phyloP scores from a whole-genome alignment of 1,139 yeast species.

The Diutina rugosa region DNA sequence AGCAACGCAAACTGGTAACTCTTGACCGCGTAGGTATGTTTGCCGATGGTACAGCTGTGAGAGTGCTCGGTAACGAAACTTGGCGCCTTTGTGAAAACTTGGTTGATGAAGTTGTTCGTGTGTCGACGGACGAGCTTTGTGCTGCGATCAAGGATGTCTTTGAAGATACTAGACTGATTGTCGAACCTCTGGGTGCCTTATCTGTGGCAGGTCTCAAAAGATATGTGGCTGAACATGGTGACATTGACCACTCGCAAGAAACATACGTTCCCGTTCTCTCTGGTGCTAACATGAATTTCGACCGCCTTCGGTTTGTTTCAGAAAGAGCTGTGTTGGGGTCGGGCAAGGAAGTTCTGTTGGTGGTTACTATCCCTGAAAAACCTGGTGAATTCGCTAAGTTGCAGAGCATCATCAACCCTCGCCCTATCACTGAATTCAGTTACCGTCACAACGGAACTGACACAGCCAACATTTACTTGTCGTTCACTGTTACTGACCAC shows the following conservation, averaged over 20 bases:
- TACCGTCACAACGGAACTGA: slow-evolving; percentile 54
- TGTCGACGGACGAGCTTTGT: slow-evolving; percentile 88
- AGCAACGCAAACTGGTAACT: slow-evolving; percentile 37
- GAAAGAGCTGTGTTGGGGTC: slow-evolving; percentile 97
- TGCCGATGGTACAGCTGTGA: slow-evolving; percentile 99
- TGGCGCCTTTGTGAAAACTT: slow-evolving; percentile 67
- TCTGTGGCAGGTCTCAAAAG: slow-evolving; percentile 90
- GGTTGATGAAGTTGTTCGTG: slow-evolving; percentile 81
- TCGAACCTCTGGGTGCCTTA: slow-evolving; percentile 96
- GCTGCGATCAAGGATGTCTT: slow-evolving; percentile 96
- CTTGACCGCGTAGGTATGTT: slow-evolving; percentile 80
- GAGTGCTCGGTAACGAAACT: slow-evolving; percentile 79
- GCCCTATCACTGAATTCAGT: slow-evolving; percentile 86
- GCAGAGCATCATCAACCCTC: slow-evolving; percentile 67
- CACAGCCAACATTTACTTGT: slow-evolving; percentile 70
- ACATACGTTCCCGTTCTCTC: slow-evolving; percentile 79
- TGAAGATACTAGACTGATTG: slow-evolving; percentile 87
- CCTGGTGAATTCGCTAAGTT: slow-evolving; percentile 82
- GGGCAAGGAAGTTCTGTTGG: slow-evolving; percentile 88
- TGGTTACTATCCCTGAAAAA: slow-evolving; percentile 78
- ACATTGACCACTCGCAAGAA: slow-evolving; percentile 56
- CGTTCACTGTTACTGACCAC: slow-evolving; percentile 72
- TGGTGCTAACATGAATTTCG: slow-evolving; percentile 98
- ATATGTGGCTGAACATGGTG: slow-evolving; percentile 54
- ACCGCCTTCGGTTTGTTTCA: slow-evolving; percentile 88